phyloP scores from a whole-genome alignment of 768 basidiomycete species.

The Termitomyces sp. region DNA sequence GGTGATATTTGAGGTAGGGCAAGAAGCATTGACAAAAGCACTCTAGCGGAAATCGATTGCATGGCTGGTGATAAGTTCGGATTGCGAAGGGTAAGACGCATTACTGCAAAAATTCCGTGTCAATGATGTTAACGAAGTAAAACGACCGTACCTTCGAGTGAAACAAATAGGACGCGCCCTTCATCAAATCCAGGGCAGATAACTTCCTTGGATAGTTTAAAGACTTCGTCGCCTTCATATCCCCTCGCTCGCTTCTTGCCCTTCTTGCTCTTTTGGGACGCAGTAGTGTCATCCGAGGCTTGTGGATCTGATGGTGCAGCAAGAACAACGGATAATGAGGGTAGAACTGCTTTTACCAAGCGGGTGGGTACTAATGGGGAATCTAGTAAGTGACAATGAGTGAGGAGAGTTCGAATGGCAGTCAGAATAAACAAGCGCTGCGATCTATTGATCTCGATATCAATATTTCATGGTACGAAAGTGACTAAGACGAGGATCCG shows the following conservation, averaged over 20 bases:
- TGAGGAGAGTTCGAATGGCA: constrained; percentile 39
- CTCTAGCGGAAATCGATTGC: constrained; percentile 55
- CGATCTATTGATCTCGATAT: constrained; percentile 17
- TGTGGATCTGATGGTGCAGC: constrained; percentile 31
- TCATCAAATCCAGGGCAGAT: constrained; percentile 49
- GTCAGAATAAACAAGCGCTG: constrained; percentile 42
- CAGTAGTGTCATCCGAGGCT: constrained; percentile 14
- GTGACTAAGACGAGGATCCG: background rate
- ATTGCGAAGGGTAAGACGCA: constrained; percentile 44
- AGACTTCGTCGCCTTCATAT: constrained; percentile 74
- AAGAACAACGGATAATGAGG: constrained; percentile 45
- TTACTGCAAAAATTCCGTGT: constrained; percentile 33
- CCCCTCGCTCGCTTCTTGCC: constrained; percentile 67
- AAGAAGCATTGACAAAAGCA: constrained; percentile 56
- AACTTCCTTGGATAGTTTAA: constrained; percentile 44
- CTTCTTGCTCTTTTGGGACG: constrained; percentile 38
- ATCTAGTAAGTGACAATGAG: constrained; percentile 40
- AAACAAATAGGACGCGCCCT: constrained; percentile 45
- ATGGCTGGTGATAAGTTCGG: constrained; percentile 47
- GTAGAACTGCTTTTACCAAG: constrained; percentile 50
- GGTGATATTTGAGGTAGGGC: constrained; percentile 53
- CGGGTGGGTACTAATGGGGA: constrained; percentile 49
- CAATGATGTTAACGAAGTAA: background rate
- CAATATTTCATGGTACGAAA: background rate
- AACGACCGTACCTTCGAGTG: constrained; percentile 51